Evolutionary conservation across 257 asterid species (phyloP).

Genomic region (Ophiorrhiza pumila): DNA sequence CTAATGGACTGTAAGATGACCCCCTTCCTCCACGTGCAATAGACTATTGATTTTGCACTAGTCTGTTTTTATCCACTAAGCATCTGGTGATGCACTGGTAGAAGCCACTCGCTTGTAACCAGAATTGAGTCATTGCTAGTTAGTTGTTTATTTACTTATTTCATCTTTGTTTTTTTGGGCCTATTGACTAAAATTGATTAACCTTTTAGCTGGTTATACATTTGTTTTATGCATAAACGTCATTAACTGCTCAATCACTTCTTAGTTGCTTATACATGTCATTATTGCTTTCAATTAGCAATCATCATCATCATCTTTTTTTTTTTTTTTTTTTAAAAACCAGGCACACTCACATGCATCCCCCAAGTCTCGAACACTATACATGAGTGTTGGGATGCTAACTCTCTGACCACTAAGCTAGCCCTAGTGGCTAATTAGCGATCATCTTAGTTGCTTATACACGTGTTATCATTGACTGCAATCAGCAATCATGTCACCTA

Average conservation of each 20-base stretch:
- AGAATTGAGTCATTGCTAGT: neutral
- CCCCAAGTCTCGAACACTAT: too few species aligned
- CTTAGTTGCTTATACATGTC: neutral
- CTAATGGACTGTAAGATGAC: neutral
- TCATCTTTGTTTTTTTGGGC: neutral
- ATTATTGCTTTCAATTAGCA: neutral
- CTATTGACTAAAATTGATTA: neutral
- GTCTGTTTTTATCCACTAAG: neutral
- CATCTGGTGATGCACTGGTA: neutral
- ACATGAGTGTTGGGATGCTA: too few species aligned
- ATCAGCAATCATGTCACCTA: neutral
- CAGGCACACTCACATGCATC: too few species aligned
- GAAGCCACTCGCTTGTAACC: neutral
- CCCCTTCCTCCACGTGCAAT: neutral
- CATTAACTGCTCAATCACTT: neutral
- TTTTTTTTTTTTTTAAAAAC: too few species aligned
- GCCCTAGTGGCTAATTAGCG: too few species aligned
- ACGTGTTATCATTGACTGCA: neutral
- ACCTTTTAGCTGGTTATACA: neutral
- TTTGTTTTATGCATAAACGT: neutral
- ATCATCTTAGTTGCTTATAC: neutral
- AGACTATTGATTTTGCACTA: neutral
- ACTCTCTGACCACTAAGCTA: too few species aligned
- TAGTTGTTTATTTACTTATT: neutral
- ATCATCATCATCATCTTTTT: too few species aligned